Evolutionary conservation across 805 yeast species (phyloP), one percentile per base, ranked within the genome.

Genomic region (Tetrapisispora arboricola): DNA sequence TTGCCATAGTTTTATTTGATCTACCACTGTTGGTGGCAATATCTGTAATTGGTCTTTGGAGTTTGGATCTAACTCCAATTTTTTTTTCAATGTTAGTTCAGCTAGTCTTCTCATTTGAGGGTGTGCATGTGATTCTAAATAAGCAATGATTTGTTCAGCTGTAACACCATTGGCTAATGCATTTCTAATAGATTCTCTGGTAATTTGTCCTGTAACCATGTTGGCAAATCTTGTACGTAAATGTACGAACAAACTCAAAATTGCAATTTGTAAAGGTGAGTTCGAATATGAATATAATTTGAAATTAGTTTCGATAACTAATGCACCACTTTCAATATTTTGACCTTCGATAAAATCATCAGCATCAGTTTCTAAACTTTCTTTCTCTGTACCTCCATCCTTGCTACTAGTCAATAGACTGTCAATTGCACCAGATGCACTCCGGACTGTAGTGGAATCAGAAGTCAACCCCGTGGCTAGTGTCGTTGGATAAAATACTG

Each of bases 1-100:
- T 65, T 92, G 97, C 99, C 99, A 92, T 40, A 92, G 69, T 57
- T 79, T 80, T 51, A 92, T 84, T 60, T 92, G 99, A 62, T 92
- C 99, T 1, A 85, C 84, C n/a, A 92, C 95, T 0, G 95, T 92
- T 0, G 97, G 95, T 3, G 97, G 97, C 6, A 84, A 59, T 11
- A 92, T 66, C 54, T 80, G 79, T 44, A 78, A 52, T 47, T 72
- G 57, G 49, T 77, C 73, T 46, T 72, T 71, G 7, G 71, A 63
- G 12, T 65, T 66, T 6, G 65, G 57, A 33, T 65, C 68, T 44
- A 78, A 72, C 45, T 82, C 92, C 39, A 77, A 57, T 56, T 80
- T 80, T 51, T 80, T 82, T 44, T 75, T 78, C 30, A 79, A 56
- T 40, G 66, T 73, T 39, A 78, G 86, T 48, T 82, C 85, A 0